Conservation (phyloP, 257 asterid genomes). For the Fraxinus anomala region DNA sequence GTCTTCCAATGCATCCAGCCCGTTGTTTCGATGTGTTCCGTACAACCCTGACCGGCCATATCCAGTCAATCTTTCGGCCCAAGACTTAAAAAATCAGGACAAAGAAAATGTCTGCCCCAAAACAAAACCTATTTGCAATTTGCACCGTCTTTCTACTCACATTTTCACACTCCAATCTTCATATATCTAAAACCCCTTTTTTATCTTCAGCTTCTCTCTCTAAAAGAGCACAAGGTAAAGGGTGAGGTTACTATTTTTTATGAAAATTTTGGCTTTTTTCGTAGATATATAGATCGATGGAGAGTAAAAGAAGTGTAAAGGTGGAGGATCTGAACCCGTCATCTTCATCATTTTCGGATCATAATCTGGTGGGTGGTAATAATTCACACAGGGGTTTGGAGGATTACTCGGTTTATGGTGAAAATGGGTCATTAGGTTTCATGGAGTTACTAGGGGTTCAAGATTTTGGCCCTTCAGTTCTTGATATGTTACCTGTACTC, state of each 20-base stretch:
- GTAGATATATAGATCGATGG: slow-evolving; percentile 15
- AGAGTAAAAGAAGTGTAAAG: slow-evolving; percentile 14
- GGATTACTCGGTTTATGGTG: slow-evolving; percentile 24
- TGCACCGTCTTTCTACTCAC: neutral
- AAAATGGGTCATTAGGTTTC: slow-evolving; percentile 48
- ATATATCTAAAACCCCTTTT: neutral
- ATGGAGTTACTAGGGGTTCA: slow-evolving; percentile 59
- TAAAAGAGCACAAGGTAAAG: slow-evolving; percentile 16
- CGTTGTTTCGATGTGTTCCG: neutral
- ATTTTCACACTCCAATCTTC: neutral
- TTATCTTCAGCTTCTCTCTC: slow-evolving; percentile 23
- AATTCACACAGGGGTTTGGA: slow-evolving; percentile 28
- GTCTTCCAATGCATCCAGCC: slow-evolving; percentile 9
- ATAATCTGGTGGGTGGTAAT: slow-evolving; percentile 14
- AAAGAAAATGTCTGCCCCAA: neutral
- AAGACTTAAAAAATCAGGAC: slow-evolving; percentile 3
- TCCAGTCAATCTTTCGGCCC: slow-evolving; percentile 42
- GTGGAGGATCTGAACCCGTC: slow-evolving; percentile 43
- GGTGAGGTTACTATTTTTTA: slow-evolving; percentile 3
- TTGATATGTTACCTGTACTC: slow-evolving; percentile 28
- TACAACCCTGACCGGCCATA: slow-evolving; percentile 43
- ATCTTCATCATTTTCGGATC: slow-evolving; percentile 36
- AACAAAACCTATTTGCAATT: neutral
- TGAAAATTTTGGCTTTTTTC: slow-evolving; percentile 5
- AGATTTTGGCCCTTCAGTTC: slow-evolving; percentile 33